Evolutionary conservation across 148 eudicot genomes (phyloP).

Genomic region (Diospyros kaki): DNA sequence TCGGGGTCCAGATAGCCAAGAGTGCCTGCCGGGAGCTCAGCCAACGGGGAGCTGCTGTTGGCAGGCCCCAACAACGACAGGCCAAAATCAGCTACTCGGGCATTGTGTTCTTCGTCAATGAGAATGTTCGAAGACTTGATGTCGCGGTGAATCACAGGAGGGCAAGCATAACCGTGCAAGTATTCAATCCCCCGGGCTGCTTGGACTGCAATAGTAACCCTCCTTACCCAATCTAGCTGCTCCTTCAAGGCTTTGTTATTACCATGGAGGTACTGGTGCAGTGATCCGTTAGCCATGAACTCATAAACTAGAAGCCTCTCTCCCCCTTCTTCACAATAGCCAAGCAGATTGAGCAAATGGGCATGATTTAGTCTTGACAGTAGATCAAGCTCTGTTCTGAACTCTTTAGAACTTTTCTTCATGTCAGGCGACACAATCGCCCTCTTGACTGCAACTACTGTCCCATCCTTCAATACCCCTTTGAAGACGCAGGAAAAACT

Average conservation of each 20-base stretch:
- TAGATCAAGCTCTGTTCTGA: slow-evolving; percentile 79
- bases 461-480: slow-evolving; percentile 76
- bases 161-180: slow-evolving; percentile 95
- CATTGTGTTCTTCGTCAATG: slow-evolving; percentile 93
- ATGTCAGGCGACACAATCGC: slow-evolving; percentile 73
- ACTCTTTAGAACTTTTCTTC: slow-evolving; percentile 83
- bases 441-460: slow-evolving; percentile 76
- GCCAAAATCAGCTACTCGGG: slow-evolving; percentile 93
- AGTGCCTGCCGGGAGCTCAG: slow-evolving; percentile 94
- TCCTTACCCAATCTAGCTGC: slow-evolving; percentile 80
- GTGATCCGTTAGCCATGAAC: slow-evolving; percentile 93
- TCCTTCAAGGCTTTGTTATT: slow-evolving; percentile 50
- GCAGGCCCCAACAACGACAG: slow-evolving; percentile 81
- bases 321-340: slow-evolving; percentile 91
- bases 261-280: slow-evolving; percentile 83
- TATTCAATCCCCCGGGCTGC: slow-evolving; percentile 96
- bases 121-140: slow-evolving; percentile 92
- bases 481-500: slow-evolving; percentile 95
- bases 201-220: slow-evolving; percentile 93
- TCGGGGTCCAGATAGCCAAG: slow-evolving; percentile 95
- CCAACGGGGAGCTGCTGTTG: slow-evolving; percentile 80
- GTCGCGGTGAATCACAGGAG: slow-evolving; percentile 91
- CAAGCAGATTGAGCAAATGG: slow-evolving; percentile 82
- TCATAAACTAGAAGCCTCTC: slow-evolving; percentile 88
- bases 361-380: slow-evolving; percentile 84